Conservation (phyloP, 139 green algal species). For the Haematococcus lacustris region DNA sequence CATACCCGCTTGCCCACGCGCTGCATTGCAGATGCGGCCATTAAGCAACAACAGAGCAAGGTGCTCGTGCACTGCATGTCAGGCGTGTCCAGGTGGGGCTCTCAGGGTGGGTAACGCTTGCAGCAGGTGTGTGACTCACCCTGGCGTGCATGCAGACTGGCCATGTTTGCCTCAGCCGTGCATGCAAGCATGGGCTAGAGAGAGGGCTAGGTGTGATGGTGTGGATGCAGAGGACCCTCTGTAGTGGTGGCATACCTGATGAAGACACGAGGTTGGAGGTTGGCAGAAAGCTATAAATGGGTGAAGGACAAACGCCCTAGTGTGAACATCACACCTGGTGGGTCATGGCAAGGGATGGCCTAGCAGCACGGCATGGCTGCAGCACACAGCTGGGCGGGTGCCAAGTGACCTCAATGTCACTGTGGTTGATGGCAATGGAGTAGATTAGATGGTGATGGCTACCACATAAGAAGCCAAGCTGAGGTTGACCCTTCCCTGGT, state of each 20-base stretch:
- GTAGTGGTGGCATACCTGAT: conserved; percentile 80
- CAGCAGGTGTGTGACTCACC: too few species aligned
- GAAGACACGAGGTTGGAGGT: conserved; percentile 57
- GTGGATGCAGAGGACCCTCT: conserved; percentile 33
- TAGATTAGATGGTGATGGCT: background rate
- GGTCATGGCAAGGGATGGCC: background rate
- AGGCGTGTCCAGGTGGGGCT: conserved; percentile 44
- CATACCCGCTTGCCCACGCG: too few species aligned
- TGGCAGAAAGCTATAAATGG: conserved; percentile 74
- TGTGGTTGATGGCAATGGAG: background rate
- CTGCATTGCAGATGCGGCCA: conserved; percentile 8
- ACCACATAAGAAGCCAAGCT: background rate
- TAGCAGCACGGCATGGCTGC: background rate
- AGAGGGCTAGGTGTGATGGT: too few species aligned
- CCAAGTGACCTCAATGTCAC: background rate
- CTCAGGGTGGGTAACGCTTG: background rate
- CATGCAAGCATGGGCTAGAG: too few species aligned
- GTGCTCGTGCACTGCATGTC: conserved; percentile 77
- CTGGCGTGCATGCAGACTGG: too few species aligned
- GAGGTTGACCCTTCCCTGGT: background rate
- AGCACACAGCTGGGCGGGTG: background rate
- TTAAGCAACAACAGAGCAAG: conserved; percentile 19
- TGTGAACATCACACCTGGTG: conserved; percentile 46
- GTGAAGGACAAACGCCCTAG: conserved; percentile 60
- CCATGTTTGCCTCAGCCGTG: too few species aligned